Base-by-base conservation (phyloP, 129 eudicot species). In the Ambrosia trifida region DNA sequence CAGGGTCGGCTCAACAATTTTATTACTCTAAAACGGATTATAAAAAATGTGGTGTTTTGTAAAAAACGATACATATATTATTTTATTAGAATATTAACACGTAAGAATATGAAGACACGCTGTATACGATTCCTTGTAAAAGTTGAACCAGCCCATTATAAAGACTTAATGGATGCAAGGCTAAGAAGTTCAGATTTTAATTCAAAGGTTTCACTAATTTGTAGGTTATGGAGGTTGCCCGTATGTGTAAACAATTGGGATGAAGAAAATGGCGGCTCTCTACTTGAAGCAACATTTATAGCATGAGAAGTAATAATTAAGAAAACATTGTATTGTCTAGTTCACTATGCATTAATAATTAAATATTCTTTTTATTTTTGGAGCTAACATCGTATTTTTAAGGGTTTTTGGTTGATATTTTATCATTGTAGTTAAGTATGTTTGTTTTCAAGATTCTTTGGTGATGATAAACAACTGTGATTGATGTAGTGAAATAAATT, bases 171-270 rank as follows among this genome's bases (percentile, higher is more conserved):
- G 46, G 9, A 43, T 41, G 18, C 7, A 6, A 16, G 38, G 38
- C 16, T 40, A 38, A 40, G n/a, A 40, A 24, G 7, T 4, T 11
- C 32, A 49, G 45, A 13, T 38, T 57, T 12, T 51, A 43, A 6
- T 17, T 3, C 3, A 43, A 3, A 36, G 2, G 3, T 74, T 49
- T 63, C 7, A 59, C 51, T 17, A 49, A 64, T 70, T 73, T 68
- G 66, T 87, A 87, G 94, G 94, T 75, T 87, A 84, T 84, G 83
- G 83, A 41, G 78, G 83, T 57, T 87, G 94, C 70, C 75, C 60
- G 12, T 87, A 84, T 70, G 65, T 18, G 73, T 87, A 63, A 77
- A 54, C 13, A 63, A 49, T 4, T 18, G 41, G 20, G 24, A 61
- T 63, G 63, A 62, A 16, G 40, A 61, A 61, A 36, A 60, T 47